A percentile compares a stretch with the other conserved stretches of the same genome.
Evolutionary conservation across 352 stramenopile genomes (phyloP).

Genomic region (Phytophthora tentaculata): DNA sequence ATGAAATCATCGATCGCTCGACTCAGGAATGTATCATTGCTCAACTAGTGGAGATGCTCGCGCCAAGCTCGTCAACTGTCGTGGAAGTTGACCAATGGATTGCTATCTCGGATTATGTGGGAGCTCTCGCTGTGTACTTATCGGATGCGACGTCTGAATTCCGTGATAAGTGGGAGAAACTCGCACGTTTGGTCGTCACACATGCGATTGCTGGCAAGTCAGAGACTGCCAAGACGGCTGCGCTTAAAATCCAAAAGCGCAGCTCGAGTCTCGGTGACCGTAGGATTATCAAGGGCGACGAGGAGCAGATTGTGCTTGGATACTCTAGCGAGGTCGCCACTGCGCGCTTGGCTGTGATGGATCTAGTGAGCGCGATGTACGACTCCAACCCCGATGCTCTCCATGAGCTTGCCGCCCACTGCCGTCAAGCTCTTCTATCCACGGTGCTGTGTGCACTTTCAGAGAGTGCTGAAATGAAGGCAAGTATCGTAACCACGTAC

Average conservation of each 20-base stretch:
- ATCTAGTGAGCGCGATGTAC: conserved; percentile 53
- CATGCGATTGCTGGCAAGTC: conserved; percentile 69
- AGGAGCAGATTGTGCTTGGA: conserved; percentile 46
- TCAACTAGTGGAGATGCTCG: conserved; percentile 40
- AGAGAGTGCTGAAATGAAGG: conserved; percentile 60
- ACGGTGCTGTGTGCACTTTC: conserved; percentile 60
- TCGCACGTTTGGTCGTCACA: conserved; percentile 54
- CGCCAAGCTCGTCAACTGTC: conserved; percentile 35
- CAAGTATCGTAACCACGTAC: conserved; percentile 63
- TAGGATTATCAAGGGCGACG: conserved; percentile 35
- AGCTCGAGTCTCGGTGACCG: conserved; percentile 37
- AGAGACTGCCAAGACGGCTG: conserved; percentile 55
- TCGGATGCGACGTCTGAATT: conserved; percentile 33
- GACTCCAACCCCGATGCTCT: conserved; percentile 48
- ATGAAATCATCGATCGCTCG: conserved; percentile 35
- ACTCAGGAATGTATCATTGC: conserved; percentile 39
- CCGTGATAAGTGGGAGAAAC: conserved; percentile 59
- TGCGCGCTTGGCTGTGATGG: conserved; percentile 52
- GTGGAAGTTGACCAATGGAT: conserved; percentile 56
- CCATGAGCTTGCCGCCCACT: conserved; percentile 54
- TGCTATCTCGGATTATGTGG: conserved; percentile 43
- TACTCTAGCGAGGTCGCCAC: conserved; percentile 52
- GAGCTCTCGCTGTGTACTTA: conserved; percentile 34
- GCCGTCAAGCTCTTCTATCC: conserved; percentile 73
- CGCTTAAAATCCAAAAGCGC: conserved; percentile 61